phyloP scores from a whole-genome alignment of 805 yeast species.

The Sugiyamaella marilandica region DNA sequence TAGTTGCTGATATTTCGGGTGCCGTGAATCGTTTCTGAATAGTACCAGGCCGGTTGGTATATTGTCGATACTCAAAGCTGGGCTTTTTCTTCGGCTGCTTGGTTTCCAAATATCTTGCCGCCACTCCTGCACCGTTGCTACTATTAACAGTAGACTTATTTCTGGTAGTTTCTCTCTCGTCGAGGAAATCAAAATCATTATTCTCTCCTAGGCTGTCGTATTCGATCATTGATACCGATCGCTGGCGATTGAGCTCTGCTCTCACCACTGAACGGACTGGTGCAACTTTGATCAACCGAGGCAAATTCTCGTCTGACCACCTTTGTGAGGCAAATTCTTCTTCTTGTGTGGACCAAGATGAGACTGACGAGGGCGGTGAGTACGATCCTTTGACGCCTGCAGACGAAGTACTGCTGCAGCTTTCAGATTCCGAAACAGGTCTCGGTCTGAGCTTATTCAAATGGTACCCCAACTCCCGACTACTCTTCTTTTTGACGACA shows the following conservation, averaged over 20 bases:
- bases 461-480: slow-evolving; percentile 1
- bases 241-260: neutral
- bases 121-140: neutral
- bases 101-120: neutral
- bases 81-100: slow-evolving; percentile 13
- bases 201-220: neutral
- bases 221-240: neutral
- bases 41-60: neutral
- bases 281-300: slow-evolving; percentile 5
- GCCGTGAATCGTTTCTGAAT: neutral
- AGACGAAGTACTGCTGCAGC: neutral
- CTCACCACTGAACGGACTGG: neutral
- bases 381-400: neutral
- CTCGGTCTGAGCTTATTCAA: slow-evolving; percentile 2
- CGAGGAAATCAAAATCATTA: slow-evolving; percentile 3
- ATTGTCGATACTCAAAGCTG: slow-evolving; percentile 11
- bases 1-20: neutral
- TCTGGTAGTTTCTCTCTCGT: neutral
- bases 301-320: slow-evolving; percentile 6
- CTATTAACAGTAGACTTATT: neutral
- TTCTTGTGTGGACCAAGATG: slow-evolving; percentile 12
- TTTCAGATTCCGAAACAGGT: slow-evolving; percentile 3
- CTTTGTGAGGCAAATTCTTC: slow-evolving; percentile 9
- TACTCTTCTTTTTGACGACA: neutral
- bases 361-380: slow-evolving; percentile 13